Conservation (phyloP, 1,284 basidiomycete genomes). For the Blastosporella zonata region DNA sequence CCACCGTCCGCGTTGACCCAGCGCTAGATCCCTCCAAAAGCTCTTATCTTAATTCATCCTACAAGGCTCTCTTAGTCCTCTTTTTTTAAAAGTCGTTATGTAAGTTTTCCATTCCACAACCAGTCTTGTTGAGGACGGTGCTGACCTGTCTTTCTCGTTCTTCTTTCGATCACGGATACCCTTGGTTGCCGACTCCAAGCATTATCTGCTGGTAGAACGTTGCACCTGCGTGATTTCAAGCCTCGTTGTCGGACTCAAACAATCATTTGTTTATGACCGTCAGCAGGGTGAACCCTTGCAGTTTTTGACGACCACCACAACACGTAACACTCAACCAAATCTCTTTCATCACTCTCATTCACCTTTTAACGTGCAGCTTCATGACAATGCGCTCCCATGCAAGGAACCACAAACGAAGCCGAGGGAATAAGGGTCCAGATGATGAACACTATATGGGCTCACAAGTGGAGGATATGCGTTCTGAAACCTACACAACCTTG, state of each 20-base stretch:
- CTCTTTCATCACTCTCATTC: slow-evolving; percentile 14
- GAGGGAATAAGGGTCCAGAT: slow-evolving; percentile 45
- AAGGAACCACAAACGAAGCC: slow-evolving; percentile 45
- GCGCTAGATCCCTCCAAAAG: slow-evolving; percentile 12
- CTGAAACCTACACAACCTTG: slow-evolving; percentile 41
- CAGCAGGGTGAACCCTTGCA: slow-evolving; percentile 29
- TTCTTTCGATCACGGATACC: slow-evolving; percentile 10
- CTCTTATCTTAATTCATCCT: slow-evolving; percentile 12
- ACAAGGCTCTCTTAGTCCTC: slow-evolving; percentile 16
- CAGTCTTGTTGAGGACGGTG: slow-evolving; percentile 13
- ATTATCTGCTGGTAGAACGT: slow-evolving; percentile 8
- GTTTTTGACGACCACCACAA: slow-evolving; percentile 28
- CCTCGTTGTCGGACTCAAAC: slow-evolving; percentile 12
- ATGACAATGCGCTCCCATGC: slow-evolving; percentile 48
- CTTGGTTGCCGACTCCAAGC: slow-evolving; percentile 10
- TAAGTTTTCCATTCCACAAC: slow-evolving; percentile 26
- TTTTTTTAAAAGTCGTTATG: slow-evolving; percentile 24
- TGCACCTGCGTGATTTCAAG: slow-evolving; percentile 19
- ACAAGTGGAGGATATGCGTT: slow-evolving; percentile 45
- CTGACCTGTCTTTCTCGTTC: slow-evolving; percentile 17
- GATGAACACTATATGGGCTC: slow-evolving; percentile 49
- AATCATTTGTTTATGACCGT: slow-evolving; percentile 11
- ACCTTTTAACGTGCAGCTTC: slow-evolving; percentile 15
- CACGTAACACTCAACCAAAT: slow-evolving; percentile 27
- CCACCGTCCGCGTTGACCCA: slow-evolving; percentile 7